Percentiles rank a stretch among this genome's conserved stretches.
Conservation (phyloP, 805 yeast species). For the Priceomyces castillae region DNA sequence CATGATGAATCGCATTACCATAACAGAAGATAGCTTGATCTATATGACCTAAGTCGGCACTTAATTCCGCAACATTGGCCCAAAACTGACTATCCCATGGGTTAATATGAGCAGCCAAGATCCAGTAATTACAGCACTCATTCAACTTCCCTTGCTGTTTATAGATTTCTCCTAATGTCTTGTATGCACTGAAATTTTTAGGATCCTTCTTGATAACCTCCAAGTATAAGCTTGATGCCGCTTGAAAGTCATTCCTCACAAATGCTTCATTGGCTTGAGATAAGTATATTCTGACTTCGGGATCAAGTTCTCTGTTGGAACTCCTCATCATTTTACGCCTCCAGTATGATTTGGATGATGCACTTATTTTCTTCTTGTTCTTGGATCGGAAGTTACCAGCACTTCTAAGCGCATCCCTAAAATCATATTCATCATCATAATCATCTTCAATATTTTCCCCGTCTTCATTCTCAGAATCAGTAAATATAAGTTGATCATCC, state of each 20-base stretch:
- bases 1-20: conserved; percentile 31
- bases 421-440: conserved; percentile 42
- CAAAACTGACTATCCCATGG: conserved; percentile 77
- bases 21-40: conserved; percentile 82
- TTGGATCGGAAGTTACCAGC: conserved; percentile 63
- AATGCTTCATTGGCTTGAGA: conserved; percentile 80
- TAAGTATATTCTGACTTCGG: conserved; percentile 64
- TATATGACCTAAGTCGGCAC: conserved; percentile 61
- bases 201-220: conserved; percentile 78
- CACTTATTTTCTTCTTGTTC: conserved; percentile 29
- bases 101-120: conserved; percentile 74
- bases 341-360: conserved; percentile 35
- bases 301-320: conserved; percentile 52
- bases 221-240: conserved; percentile 57
- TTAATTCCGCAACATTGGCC: conserved; percentile 69
- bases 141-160: conserved; percentile 61
- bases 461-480: conserved; percentile 22
- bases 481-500: conserved; percentile 16
- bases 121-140: conserved; percentile 79
- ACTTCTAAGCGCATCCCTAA: conserved; percentile 62
- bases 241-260: conserved; percentile 58
- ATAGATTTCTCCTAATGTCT: conserved; percentile 83
- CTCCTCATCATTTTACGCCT: conserved; percentile 34
- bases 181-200: conserved; percentile 77
- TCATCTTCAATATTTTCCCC: conserved; percentile 38